These are phyloP conservation scores for Capillidium heterosporum DNA, from an alignment of 371 early-diverging fungal genomes.

Conservation along the genomic window DNA sequence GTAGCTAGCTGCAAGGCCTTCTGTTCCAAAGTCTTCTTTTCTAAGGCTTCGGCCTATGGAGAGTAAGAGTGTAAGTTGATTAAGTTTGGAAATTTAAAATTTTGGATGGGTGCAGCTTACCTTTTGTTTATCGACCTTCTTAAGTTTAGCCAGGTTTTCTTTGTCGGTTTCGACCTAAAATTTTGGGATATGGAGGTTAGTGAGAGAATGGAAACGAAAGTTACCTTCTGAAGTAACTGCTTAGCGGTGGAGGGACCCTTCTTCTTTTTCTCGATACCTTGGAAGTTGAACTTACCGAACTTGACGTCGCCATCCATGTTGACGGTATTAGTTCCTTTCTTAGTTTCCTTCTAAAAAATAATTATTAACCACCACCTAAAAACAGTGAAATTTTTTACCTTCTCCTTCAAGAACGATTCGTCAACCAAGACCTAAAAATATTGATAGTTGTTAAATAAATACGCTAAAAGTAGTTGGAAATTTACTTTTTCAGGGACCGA, in stretches of 20 bases:
- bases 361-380: not conserved
- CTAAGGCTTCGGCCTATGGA: constrained; percentile 33
- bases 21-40: constrained; percentile 62
- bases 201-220: not conserved
- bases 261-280: constrained; percentile 30
- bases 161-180: constrained; percentile 50
- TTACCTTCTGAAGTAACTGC: constrained; percentile 48
- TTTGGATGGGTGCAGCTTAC: no score
- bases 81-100: constrained; percentile 25
- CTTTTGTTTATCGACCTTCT: constrained; percentile 18
- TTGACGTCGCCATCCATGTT: constrained; percentile 38
- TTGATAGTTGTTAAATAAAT: not conserved
- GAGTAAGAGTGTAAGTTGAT: constrained; percentile 9
- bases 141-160: constrained; percentile 44
- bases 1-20: constrained; percentile 59
- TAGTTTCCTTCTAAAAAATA: not conserved
- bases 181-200: constrained; percentile 17
- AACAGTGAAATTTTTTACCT: not conserved
- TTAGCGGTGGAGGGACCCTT: constrained; percentile 53
- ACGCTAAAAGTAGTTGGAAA: not conserved
- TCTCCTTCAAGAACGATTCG: not conserved
- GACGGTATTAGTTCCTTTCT: constrained; percentile 7
- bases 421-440: not conserved
- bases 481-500: not conserved
- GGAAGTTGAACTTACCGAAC: constrained; percentile 53